phyloP scores from a whole-genome alignment of 1,284 basidiomycete species.

The Ceratobasidium sp. region DNA sequence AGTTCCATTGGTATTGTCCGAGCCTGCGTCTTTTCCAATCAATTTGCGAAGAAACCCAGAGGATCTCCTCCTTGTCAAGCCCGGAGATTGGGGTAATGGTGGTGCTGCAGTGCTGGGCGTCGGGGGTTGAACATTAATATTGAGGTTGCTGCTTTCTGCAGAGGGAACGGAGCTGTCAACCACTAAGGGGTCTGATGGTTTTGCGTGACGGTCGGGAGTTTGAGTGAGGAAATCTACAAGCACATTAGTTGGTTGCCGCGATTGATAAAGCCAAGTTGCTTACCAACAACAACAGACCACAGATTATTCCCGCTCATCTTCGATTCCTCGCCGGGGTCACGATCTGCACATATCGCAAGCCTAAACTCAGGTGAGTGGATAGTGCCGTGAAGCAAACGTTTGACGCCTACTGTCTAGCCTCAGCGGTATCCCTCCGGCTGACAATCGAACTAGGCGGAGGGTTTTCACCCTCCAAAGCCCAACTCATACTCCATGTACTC shows the following conservation, averaged over 20 bases:
- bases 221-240: slow-evolving; percentile 24
- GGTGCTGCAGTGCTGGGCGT: not conserved
- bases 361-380: slow-evolving; percentile 45
- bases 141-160: not conserved
- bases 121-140: slow-evolving; percentile 23
- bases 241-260: not conserved
- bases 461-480: slow-evolving; percentile 73
- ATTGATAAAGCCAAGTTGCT: slow-evolving; percentile 1
- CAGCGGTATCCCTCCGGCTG: slow-evolving; percentile 74
- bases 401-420: slow-evolving; percentile 69
- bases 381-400: not conserved
- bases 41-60: slow-evolving; percentile 21
- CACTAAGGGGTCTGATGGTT: slow-evolving; percentile 15
- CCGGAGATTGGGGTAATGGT: not conserved
- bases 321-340: slow-evolving; percentile 60
- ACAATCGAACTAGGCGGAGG: slow-evolving; percentile 85
- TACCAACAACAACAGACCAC: slow-evolving; percentile 64
- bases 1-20: not conserved
- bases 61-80: not conserved
- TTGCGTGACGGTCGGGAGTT: slow-evolving; percentile 25
- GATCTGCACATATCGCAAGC: slow-evolving; percentile 57
- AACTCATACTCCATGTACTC: slow-evolving; percentile 60
- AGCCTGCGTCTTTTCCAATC: slow-evolving; percentile 8
- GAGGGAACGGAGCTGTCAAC: not conserved
- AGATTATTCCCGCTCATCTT: slow-evolving; percentile 68